These are phyloP conservation scores for Verticillium klebahnii DNA, from an alignment of 2,329 filamentous ascomycete species.

Conservation along the genomic window DNA sequence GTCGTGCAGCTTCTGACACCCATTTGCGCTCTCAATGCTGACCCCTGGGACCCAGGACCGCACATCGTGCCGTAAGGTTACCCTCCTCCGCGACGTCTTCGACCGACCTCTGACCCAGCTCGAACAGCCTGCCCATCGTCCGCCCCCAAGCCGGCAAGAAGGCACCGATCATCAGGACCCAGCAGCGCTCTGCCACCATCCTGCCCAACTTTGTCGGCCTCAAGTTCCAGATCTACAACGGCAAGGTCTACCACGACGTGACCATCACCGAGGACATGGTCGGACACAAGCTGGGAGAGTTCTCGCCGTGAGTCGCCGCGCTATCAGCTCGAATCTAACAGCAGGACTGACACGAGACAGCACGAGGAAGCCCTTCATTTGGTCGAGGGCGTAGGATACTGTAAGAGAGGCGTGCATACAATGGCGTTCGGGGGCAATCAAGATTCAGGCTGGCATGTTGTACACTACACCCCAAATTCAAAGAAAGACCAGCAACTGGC, in stretches of 20 bases:
- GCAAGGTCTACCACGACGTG: conserved; percentile 79
- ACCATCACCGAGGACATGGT: conserved; percentile 94
- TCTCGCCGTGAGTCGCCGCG: conserved; percentile 65
- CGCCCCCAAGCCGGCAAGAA: conserved; percentile 56
- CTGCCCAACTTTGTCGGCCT: conserved; percentile 88
- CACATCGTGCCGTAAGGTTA: conserved; percentile 48
- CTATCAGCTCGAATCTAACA: neutral
- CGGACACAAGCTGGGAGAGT: conserved; percentile 90
- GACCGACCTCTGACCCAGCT: conserved; percentile 9
- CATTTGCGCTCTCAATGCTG: neutral
- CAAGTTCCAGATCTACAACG: conserved; percentile 87
- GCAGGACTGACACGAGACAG: conserved; percentile 23
- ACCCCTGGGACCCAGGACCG: conserved; percentile 31
- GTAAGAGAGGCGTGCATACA: neutral
- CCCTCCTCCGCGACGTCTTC: conserved; percentile 15
- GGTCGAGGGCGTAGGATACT: conserved; percentile 20
- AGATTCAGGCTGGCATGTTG: neutral
- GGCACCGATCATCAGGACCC: conserved; percentile 72
- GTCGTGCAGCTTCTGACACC: conserved; percentile 18
- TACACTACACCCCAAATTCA: neutral
- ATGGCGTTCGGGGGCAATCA: neutral
- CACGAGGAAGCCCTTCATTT: conserved; percentile 55
- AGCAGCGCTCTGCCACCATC: conserved; percentile 83
- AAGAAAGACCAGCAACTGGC: neutral
- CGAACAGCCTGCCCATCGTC: conserved; percentile 57